A percentile compares a stretch with the other conserved stretches of the same genome.
These are phyloP conservation scores for Magnolia sinica DNA, from an alignment of 164 flowering plant genomes.

Conservation along the genomic window DNA sequence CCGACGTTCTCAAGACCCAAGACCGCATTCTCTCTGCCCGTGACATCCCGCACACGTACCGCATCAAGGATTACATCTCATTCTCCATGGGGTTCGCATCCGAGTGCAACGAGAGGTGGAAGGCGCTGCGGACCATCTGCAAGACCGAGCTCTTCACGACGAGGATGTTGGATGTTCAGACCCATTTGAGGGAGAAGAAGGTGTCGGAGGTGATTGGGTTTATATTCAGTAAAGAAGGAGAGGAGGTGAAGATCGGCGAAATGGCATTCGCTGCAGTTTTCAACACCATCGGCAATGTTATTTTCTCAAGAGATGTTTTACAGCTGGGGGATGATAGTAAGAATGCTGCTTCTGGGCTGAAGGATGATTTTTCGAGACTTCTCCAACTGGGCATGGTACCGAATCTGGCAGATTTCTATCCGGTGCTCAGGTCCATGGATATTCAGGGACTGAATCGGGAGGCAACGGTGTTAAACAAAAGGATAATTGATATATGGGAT, in stretches of 20 bases:
- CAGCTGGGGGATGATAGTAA: conserved; percentile 8
- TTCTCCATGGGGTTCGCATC: conserved; percentile 16
- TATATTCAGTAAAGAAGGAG: conserved; percentile 11
- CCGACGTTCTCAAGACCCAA: conserved; percentile 34
- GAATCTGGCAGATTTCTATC: conserved; percentile 12
- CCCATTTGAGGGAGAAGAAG: conserved; percentile 23
- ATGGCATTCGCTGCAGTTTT: conserved; percentile 19
- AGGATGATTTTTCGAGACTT: background rate
- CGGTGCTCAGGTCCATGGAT: conserved; percentile 5
- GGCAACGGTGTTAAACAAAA: background rate
- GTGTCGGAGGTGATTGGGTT: conserved; percentile 18
- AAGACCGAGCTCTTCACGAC: conserved; percentile 30
- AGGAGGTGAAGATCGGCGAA: conserved; percentile 19
- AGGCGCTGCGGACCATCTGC: conserved; percentile 27
- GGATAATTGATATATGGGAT: conserved; percentile 17
- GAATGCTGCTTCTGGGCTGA: background rate
- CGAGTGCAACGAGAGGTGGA: conserved; percentile 34
- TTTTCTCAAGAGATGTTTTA: conserved; percentile 25
- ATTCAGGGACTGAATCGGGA: conserved; percentile 11
- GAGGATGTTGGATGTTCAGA: conserved; percentile 27
- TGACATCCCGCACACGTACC: conserved; percentile 10
- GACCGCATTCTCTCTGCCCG: conserved; percentile 28
- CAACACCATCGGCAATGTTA: conserved; percentile 21
- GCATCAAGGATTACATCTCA: background rate
- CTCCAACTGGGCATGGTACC: background rate